phyloP scores from a whole-genome alignment of 495 filamentous ascomycete genomes.

The Penicillium arizonense region DNA sequence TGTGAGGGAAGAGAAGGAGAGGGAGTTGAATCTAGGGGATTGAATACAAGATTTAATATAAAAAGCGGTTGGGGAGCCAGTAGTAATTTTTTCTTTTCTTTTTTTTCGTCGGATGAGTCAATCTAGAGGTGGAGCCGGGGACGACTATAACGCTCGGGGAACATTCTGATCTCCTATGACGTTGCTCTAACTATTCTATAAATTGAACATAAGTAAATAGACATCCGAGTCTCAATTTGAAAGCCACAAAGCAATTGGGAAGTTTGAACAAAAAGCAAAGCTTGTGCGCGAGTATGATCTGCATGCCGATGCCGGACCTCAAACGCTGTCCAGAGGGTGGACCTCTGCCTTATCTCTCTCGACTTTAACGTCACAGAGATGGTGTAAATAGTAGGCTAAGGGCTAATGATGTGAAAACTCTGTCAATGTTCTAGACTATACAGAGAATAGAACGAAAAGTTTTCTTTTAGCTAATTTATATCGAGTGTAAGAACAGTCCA shows the following conservation, averaged over 20 bases:
- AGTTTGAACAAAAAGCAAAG: neutral
- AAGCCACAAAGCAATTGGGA: neutral
- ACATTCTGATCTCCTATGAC: no score
- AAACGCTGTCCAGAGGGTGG: neutral
- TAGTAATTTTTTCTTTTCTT: conserved; percentile 12
- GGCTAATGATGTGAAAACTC: no score
- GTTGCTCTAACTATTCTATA: neutral
- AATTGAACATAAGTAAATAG: neutral
- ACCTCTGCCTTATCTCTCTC: neutral
- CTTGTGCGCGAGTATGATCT: neutral
- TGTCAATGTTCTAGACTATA: no score
- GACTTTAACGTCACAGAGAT: neutral
- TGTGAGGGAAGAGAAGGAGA: conserved; percentile 1
- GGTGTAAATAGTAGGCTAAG: no score
- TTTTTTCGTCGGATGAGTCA: conserved; percentile 18
- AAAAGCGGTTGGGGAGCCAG: neutral
- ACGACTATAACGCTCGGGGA: conserved; percentile 1
- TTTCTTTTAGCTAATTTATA: no score
- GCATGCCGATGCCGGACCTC: conserved; percentile 20
- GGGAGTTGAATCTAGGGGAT: conserved; percentile 5
- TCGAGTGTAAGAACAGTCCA: no score
- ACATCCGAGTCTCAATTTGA: no score
- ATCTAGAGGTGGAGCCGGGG: conserved; percentile 7
- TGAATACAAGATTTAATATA: conserved; percentile 11
- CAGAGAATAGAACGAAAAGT: no score